Conservation (phyloP, 768 basidiomycete species). For the Auricularia heimuer region DNA sequence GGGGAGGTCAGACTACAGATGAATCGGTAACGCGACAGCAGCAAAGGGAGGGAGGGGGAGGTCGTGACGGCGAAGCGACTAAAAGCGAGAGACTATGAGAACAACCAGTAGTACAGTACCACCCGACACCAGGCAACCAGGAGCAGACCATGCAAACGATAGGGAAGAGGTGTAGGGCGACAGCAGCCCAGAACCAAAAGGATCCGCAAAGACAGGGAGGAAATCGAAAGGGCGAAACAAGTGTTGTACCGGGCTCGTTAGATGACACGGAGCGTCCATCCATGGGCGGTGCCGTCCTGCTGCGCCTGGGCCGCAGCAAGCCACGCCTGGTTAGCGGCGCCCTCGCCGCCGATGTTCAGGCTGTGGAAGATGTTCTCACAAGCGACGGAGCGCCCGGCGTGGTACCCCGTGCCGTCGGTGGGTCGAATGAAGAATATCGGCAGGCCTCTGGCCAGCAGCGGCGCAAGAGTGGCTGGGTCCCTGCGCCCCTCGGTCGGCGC, state of each 20-base stretch:
- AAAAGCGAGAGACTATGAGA: neutral
- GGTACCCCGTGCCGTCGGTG: constrained; percentile 79
- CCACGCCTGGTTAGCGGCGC: constrained; percentile 44
- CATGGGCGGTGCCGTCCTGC: constrained; percentile 56
- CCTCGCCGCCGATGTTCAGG: constrained; percentile 49
- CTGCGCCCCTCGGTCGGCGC: neutral
- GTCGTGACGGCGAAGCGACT: neutral
- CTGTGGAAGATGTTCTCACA: constrained; percentile 72
- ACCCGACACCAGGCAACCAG: too few species aligned
- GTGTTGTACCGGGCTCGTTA: constrained; percentile 22
- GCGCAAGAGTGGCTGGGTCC: neutral
- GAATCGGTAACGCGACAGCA: neutral
- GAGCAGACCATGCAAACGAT: neutral
- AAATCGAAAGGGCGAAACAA: constrained; percentile 2
- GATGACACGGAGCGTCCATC: constrained; percentile 75
- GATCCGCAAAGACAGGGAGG: neutral
- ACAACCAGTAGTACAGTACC: neutral
- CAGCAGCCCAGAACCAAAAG: neutral
- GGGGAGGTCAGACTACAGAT: neutral
- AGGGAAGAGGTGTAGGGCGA: neutral
- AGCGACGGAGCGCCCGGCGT: constrained; percentile 74
- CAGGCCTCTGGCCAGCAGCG: constrained; percentile 22
- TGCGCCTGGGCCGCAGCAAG: constrained; percentile 47
- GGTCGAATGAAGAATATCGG: constrained; percentile 75
- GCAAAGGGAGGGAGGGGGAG: too few species aligned